These are phyloP conservation scores for Fusarium liriodendri DNA, from an alignment of 2,329 filamentous ascomycete genomes.

Conservation along the genomic window DNA sequence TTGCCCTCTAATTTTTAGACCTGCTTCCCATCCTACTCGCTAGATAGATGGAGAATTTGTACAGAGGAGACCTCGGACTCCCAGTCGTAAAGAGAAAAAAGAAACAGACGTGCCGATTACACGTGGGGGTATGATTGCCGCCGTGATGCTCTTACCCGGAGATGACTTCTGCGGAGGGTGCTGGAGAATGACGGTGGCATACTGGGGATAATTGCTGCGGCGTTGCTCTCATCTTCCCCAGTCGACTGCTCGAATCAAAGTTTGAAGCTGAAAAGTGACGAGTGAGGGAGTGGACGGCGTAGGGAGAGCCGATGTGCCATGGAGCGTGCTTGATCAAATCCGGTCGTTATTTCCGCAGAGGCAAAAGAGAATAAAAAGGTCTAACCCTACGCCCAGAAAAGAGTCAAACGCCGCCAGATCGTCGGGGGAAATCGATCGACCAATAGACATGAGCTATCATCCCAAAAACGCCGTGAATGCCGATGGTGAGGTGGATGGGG, in stretches of 20 bases:
- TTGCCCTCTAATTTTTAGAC: slow-evolving; percentile 37
- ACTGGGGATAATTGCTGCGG: slow-evolving; percentile 18
- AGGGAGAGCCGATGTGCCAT: slow-evolving; percentile 44
- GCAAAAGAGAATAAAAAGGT: slow-evolving; percentile 41
- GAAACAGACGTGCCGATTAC: slow-evolving; percentile 39
- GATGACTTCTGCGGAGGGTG: slow-evolving; percentile 11
- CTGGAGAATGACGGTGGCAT: slow-evolving; percentile 11
- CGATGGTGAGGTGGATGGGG: slow-evolving; percentile 38
- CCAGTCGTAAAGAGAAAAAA: slow-evolving; percentile 32
- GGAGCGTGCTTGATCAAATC: slow-evolving; percentile 45
- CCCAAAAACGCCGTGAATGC: slow-evolving; percentile 58
- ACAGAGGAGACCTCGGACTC: slow-evolving; percentile 40
- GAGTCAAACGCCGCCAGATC: slow-evolving; percentile 52
- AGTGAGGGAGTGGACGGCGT: slow-evolving; percentile 55
- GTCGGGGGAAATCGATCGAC: slow-evolving; percentile 46
- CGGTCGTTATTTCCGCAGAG: slow-evolving; percentile 46
- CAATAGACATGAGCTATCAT: slow-evolving; percentile 53
- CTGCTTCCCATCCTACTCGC: slow-evolving; percentile 12
- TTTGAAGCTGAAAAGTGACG: slow-evolving; percentile 41
- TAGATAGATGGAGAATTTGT: slow-evolving; percentile 29
- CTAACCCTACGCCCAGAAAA: slow-evolving; percentile 53
- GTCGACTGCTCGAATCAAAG: slow-evolving; percentile 42
- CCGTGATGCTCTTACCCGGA: slow-evolving; percentile 11
- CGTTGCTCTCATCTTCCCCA: slow-evolving; percentile 36
- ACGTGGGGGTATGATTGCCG: slow-evolving; percentile 30